Percentiles rank a stretch among this genome's conserved stretches.
Evolutionary conservation across 805 yeast species (phyloP).

Genomic region (Cyberlindnera maclurae): DNA sequence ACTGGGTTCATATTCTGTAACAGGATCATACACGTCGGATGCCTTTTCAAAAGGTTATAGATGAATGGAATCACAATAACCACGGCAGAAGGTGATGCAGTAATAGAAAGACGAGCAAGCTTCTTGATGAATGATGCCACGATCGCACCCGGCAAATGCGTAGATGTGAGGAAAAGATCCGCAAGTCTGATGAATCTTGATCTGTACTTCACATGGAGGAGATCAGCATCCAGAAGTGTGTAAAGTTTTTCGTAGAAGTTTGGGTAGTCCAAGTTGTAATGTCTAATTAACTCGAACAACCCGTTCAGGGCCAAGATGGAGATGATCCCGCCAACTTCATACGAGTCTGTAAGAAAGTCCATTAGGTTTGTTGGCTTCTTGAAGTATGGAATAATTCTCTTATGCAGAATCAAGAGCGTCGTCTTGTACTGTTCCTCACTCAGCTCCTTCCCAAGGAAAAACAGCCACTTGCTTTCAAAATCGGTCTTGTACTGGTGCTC

Average conservation of each 20-base stretch:
- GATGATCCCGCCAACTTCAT: slow-evolving; percentile 51
- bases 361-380: slow-evolving; percentile 73
- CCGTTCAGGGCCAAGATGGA: slow-evolving; percentile 83
- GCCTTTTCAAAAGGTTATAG: slow-evolving; percentile 82
- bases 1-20: slow-evolving; percentile 42
- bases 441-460: slow-evolving; percentile 42
- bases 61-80: slow-evolving; percentile 86
- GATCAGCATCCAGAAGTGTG: slow-evolving; percentile 64
- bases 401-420: slow-evolving; percentile 65
- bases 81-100: slow-evolving; percentile 83
- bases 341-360: slow-evolving; percentile 91
- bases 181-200: slow-evolving; percentile 83
- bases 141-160: slow-evolving; percentile 76
- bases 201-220: slow-evolving; percentile 73
- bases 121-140: slow-evolving; percentile 87
- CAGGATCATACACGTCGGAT: slow-evolving; percentile 90
- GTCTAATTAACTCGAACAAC: slow-evolving; percentile 75
- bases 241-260: slow-evolving; percentile 80
- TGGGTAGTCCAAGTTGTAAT: slow-evolving; percentile 84
- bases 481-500: slow-evolving; percentile 46
- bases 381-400: slow-evolving; percentile 75
- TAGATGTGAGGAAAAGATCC: slow-evolving; percentile 78
- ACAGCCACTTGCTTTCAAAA: slow-evolving; percentile 65
- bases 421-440: slow-evolving; percentile 56
- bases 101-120: slow-evolving; percentile 64